Evolutionary conservation across 805 yeast genomes (phyloP).

Genomic region (Pichia deserticola): DNA sequence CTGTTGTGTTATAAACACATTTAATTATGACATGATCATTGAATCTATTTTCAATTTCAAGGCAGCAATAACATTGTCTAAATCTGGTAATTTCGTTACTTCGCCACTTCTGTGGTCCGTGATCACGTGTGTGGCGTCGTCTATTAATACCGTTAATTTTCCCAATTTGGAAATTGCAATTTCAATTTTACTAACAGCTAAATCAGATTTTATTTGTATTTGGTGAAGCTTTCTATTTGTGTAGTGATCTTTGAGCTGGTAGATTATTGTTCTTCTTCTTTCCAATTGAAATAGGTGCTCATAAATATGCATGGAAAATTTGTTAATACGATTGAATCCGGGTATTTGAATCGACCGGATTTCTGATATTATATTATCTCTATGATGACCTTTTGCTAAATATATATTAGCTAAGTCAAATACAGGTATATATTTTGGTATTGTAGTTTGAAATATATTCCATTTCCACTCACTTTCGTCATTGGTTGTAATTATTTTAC

Average conservation of each 20-base stretch:
- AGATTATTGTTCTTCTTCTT: slow-evolving; percentile 14
- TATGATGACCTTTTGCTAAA: slow-evolving; percentile 14
- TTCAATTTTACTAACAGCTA: slow-evolving; percentile 23
- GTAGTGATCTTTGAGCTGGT: slow-evolving; percentile 5
- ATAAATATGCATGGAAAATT: slow-evolving; percentile 23
- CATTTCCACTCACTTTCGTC: slow-evolving; percentile 14
- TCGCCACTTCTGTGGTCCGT: neutral
- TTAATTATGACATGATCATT: neutral
- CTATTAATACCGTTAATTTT: neutral
- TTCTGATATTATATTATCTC: neutral
- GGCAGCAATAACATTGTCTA: neutral
- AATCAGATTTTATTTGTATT: slow-evolving; percentile 18
- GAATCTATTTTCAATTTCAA: neutral
- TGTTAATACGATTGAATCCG: slow-evolving; percentile 11
- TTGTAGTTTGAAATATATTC: slow-evolving; percentile 29
- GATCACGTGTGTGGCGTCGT: neutral
- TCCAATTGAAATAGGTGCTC: slow-evolving; percentile 20
- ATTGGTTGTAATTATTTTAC: neutral
- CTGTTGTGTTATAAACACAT: no score
- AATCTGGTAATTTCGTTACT: neutral
- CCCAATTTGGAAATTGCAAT: slow-evolving; percentile 9
- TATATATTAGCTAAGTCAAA: slow-evolving; percentile 17
- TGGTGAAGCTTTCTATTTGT: slow-evolving; percentile 10
- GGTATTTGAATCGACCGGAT: neutral
- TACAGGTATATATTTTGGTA: slow-evolving; percentile 27